phyloP scores from a whole-genome alignment of 2,329 filamentous ascomycete species.

The Colletotrichum eleusines region DNA sequence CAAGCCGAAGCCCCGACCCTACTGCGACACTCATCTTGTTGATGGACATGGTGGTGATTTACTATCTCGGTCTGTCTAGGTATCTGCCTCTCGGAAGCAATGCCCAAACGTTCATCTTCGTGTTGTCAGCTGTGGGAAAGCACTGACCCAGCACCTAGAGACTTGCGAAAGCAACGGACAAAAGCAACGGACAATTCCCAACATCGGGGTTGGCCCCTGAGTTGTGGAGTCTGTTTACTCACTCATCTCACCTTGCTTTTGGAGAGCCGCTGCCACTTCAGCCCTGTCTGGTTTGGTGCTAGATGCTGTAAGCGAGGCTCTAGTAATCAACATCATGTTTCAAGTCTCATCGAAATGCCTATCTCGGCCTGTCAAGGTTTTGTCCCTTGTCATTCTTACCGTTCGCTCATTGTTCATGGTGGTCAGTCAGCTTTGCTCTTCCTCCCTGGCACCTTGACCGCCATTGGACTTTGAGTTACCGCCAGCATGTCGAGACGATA shows the following conservation, averaged over 20 bases:
- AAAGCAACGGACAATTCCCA: background rate
- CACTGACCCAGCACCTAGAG: background rate
- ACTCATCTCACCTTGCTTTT: background rate
- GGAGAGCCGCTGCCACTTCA: constrained; percentile 1
- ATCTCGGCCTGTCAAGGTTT: background rate
- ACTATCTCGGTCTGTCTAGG: background rate
- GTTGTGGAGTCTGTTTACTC: background rate
- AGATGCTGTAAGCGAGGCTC: background rate
- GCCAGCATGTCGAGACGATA: background rate
- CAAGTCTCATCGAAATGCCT: background rate
- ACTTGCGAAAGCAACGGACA: background rate
- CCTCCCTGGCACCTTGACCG: constrained; percentile 2
- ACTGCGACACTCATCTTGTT: too few species aligned
- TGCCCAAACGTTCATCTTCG: background rate
- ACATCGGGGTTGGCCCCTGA: background rate
- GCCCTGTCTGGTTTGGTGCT: background rate
- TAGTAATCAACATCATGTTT: constrained; percentile 8
- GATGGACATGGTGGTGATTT: too few species aligned
- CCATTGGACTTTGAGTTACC: background rate
- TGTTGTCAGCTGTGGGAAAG: background rate
- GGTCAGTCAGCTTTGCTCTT: background rate
- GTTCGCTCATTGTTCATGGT: background rate
- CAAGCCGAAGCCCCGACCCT: background rate
- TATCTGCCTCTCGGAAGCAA: background rate
- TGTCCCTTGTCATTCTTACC: background rate